Evolutionary conservation across 1,284 basidiomycete genomes (phyloP).

Genomic region (Rhodotorula glutinis): DNA sequence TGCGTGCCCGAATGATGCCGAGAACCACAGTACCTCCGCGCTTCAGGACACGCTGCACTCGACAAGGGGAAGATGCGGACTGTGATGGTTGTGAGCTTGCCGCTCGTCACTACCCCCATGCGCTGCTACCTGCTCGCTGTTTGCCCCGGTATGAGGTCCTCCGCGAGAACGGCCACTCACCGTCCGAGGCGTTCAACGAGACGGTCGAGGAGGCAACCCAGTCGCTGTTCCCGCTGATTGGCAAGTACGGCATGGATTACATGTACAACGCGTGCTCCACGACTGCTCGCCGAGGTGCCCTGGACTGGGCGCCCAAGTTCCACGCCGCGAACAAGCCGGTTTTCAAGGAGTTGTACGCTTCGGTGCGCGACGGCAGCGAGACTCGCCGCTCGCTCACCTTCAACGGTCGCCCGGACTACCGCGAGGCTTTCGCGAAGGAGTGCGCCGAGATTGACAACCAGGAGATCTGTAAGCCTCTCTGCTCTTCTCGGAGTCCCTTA

Average conservation of each 20-base stretch:
- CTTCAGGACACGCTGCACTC: too few relatives aligned
- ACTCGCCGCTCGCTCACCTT: slow-evolving; percentile 96
- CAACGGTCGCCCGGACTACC: slow-evolving; percentile 89
- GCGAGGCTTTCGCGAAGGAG: slow-evolving; percentile 89
- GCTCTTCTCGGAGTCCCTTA: background rate
- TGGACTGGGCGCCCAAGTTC: slow-evolving; percentile 98
- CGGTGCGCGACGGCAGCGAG: slow-evolving; percentile 91
- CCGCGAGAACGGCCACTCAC: slow-evolving; percentile 94
- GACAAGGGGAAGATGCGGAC: too few relatives aligned
- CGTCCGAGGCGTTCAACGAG: slow-evolving; percentile 99
- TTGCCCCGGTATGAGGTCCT: slow-evolving; percentile 98
- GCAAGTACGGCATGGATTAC: slow-evolving; percentile 89
- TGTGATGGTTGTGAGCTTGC: too few relatives aligned
- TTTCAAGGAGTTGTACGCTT: slow-evolving; percentile 92
- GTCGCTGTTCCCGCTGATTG: slow-evolving; percentile 95
- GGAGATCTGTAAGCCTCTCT: background rate
- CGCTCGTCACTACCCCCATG: too few relatives aligned
- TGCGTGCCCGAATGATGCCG: too few relatives aligned
- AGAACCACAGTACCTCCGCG: too few relatives aligned
- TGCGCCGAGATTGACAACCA: slow-evolving; percentile 91
- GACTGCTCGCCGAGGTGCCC: slow-evolving; percentile 84
- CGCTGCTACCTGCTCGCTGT: too few relatives aligned
- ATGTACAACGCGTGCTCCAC: slow-evolving; percentile 89
- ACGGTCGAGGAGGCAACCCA: slow-evolving; percentile 99
- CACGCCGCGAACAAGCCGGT: slow-evolving; percentile 81